Base-by-base conservation (phyloP, 2,329 filamentous ascomycete genomes). In the Lecanicillium sp. region DNA sequence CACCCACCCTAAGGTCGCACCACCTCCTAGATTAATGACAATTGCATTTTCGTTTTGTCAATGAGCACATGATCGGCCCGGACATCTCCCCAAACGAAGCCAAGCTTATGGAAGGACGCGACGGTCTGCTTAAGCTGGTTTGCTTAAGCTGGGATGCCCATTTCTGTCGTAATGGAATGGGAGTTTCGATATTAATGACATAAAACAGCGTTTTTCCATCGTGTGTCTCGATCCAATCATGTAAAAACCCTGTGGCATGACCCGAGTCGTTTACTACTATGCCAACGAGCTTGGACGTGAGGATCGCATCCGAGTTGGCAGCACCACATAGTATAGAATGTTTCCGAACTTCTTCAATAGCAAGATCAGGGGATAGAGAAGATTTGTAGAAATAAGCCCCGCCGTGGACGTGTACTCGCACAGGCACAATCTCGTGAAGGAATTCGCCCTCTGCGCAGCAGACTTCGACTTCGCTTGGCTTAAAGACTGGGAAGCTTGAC, bases 381-480 rank as follows among this genome's bases (percentile, higher is more conserved):
- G 37, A 29, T 25, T 43, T 43, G 33, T 43, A 46, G 30, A 40
- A 43, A 16, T 40, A 40, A 15, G 42, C 35, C 8, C 43, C 42
- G 9, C 40, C 39, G 11, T 47, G 40, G 7, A 47, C 43, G 5
- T 35, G 44, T 6, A 48, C 34, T 37, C 44, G 40, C 37, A 38
- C 34, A 18, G 41, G 41, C 7, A 36, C 29, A 29, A 43, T 40
- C 9, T 43, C 30, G 32, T 43, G 28, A 13, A 40, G 35, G 6
- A 25, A 27, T 4, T 15, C 13, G 14, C 37, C 41, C 29, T 37
- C 36, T 14, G 19, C 29, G 17, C 36, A 39, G 16, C 33, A 37
- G 4, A 43, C 28, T 33, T 43, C 37, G 12, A 40, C 37, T 6
- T 43, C 32, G 28, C 8, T 20, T 13, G 29, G 29, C 15, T 37